Evolutionary conservation across 148 eudicot species (phyloP).

Genomic region (Silene conica): DNA sequence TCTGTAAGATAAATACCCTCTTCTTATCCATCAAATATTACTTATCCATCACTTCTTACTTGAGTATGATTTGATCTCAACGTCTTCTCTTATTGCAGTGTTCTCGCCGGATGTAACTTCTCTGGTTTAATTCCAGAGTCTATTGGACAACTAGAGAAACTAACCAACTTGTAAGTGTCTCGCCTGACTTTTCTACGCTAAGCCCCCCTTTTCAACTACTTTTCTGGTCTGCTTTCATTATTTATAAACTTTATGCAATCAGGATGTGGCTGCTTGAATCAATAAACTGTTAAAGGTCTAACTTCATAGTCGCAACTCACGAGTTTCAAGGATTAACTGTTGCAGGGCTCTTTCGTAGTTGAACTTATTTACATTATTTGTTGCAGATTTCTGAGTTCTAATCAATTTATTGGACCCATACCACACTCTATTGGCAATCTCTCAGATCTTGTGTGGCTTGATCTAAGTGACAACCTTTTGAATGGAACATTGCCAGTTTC

Average conservation of each 20-base stretch:
- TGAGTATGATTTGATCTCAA: background rate
- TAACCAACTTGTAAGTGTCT: conserved; percentile 25
- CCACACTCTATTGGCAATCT: conserved; percentile 56
- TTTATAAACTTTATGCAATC: background rate
- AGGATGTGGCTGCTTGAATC: background rate
- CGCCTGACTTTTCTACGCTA: background rate
- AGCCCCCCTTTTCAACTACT: background rate
- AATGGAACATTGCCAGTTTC: conserved; percentile 66
- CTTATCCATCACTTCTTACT: background rate
- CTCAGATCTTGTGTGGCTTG: conserved; percentile 63
- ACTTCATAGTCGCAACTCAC: too few relatives aligned
- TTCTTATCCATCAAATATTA: background rate
- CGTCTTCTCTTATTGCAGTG: conserved; percentile 18
- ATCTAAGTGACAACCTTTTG: conserved; percentile 57
- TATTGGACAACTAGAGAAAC: conserved; percentile 25
- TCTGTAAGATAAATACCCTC: conserved; percentile 20
- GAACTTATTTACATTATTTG: conserved; percentile 3
- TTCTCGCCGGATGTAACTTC: conserved; percentile 29
- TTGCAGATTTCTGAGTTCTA: conserved; percentile 38
- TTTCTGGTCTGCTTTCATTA: background rate
- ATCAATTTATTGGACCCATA: conserved; percentile 41
- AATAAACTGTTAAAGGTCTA: background rate
- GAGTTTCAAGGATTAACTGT: background rate
- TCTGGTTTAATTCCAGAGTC: conserved; percentile 32
- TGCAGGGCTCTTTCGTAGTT: background rate